A percentile compares a stretch with the other conserved stretches of the same genome.
Conservation (phyloP, 1,139 yeast genomes). For the Candida smagusa region DNA sequence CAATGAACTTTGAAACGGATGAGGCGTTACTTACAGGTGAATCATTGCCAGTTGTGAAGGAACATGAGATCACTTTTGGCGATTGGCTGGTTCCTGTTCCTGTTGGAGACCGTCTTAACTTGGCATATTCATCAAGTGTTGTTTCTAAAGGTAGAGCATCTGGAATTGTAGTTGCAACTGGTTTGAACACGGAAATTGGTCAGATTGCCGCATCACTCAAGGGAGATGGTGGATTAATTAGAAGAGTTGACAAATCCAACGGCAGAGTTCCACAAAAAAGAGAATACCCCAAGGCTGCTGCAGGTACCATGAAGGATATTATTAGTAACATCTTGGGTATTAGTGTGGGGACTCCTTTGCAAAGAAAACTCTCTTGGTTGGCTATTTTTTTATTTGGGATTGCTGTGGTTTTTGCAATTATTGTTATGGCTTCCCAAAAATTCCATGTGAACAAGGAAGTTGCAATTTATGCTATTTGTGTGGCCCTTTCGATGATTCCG, state of each 20-base stretch:
- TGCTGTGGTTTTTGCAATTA: conserved; percentile 35
- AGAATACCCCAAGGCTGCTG: conserved; percentile 50
- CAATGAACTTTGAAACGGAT: conserved; percentile 45
- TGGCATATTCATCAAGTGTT: conserved; percentile 44
- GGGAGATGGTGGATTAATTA: conserved; percentile 22
- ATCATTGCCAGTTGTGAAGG: conserved; percentile 41
- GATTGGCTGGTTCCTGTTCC: conserved; percentile 28
- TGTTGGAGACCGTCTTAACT: conserved; percentile 41
- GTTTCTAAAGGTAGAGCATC: conserved; percentile 47
- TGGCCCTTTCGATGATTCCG: conserved; percentile 54
- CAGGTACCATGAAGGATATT: conserved; percentile 38
- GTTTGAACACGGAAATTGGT: conserved; percentile 48
- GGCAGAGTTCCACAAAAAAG: conserved; percentile 26
- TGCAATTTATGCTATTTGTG: conserved; percentile 39
- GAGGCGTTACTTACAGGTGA: conserved; percentile 56
- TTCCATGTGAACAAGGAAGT: conserved; percentile 39
- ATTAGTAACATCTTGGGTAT: conserved; percentile 33
- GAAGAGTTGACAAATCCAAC: conserved; percentile 21
- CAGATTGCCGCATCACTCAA: conserved; percentile 39
- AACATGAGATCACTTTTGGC: conserved; percentile 19
- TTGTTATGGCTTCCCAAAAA: conserved; percentile 37
- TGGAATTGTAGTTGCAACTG: conserved; percentile 47
- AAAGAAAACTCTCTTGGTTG: conserved; percentile 43
- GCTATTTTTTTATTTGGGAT: conserved; percentile 39
- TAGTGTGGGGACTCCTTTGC: conserved; percentile 44